Percentiles rank a stretch among this genome's conserved stretches.
Evolutionary conservation across 352 stramenopile genomes (phyloP).

Genomic region (Thraustochytrium striatum): DNA sequence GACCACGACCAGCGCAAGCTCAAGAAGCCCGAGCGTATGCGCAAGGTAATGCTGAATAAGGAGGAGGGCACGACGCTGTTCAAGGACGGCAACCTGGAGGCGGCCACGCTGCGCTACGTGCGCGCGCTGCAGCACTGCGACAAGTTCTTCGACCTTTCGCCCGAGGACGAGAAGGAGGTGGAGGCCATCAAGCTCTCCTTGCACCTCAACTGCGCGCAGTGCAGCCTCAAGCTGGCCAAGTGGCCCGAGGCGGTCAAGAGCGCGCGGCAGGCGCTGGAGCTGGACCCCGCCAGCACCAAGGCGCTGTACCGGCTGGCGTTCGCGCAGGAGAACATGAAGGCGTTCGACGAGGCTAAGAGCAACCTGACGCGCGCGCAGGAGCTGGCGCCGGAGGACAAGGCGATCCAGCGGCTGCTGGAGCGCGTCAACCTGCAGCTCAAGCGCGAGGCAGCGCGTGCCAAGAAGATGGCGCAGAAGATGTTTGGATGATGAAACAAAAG

Average conservation of each 20-base stretch:
- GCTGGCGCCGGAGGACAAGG: constrained; percentile 64
- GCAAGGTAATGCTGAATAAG: constrained; percentile 88
- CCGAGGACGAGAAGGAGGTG: constrained; percentile 74
- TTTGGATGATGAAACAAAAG: constrained; percentile 50
- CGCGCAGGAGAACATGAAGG: constrained; percentile 78
- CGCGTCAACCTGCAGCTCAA: constrained; percentile 49
- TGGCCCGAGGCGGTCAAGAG: constrained; percentile 74
- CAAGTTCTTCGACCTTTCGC: constrained; percentile 85
- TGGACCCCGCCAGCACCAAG: constrained; percentile 73
- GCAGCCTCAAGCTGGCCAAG: constrained; percentile 86
- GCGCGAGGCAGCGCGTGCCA: constrained; percentile 73
- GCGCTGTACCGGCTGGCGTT: constrained; percentile 75
- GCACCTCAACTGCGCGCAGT: constrained; percentile 84
- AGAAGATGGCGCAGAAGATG: constrained; percentile 69
- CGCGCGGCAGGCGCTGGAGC: constrained; percentile 70
- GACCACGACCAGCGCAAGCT: constrained; percentile 86
- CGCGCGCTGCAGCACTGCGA: constrained; percentile 71
- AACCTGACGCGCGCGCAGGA: constrained; percentile 48
- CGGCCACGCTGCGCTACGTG: constrained; percentile 74
- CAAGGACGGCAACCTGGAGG: constrained; percentile 77
- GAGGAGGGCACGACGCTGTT: constrained; percentile 89
- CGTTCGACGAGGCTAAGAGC: constrained; percentile 64
- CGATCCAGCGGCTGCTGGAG: constrained; percentile 65
- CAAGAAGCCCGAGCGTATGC: constrained; percentile 83
- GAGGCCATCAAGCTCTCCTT: constrained; percentile 78